Evolutionary conservation across 768 basidiomycete genomes (phyloP).

Genomic region (Termitomyces sp.): DNA sequence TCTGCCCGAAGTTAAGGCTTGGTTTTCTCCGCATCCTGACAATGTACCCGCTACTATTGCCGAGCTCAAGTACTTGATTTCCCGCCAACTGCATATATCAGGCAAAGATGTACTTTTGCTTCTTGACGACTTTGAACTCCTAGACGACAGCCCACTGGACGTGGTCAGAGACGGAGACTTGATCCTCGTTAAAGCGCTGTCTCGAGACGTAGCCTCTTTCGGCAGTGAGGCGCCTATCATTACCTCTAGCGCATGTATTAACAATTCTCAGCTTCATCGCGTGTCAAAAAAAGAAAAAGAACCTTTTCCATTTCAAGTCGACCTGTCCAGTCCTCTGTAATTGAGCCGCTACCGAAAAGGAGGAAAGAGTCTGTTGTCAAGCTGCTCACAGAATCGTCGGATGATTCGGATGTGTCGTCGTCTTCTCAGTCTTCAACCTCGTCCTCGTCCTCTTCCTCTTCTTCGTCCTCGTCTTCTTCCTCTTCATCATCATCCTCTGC

Average conservation of each 20-base stretch:
- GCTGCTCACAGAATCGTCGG: constrained; percentile 18
- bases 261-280: constrained; percentile 3
- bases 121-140: constrained; percentile 44
- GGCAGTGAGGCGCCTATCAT: constrained; percentile 7
- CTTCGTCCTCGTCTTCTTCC: constrained; percentile 11
- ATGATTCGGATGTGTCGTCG: constrained; percentile 19
- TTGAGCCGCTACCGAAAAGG: background rate
- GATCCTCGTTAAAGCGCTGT: constrained; percentile 24
- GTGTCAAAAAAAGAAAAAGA: constrained; percentile 21
- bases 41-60: constrained; percentile 19
- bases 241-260: background rate
- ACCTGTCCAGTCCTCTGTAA: background rate
- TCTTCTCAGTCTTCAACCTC: constrained; percentile 6
- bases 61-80: constrained; percentile 35
- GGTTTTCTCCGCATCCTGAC: constrained; percentile 38
- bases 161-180: constrained; percentile 48
- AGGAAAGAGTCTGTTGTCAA: constrained; percentile 1
- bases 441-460: constrained; percentile 27
- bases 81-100: constrained; percentile 22
- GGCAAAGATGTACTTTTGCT: constrained; percentile 23
- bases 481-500: constrained; percentile 20
- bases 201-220: background rate
- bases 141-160: constrained; percentile 31
- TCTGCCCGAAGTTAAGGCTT: constrained; percentile 44
- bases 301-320: constrained; percentile 5